Conservation (phyloP, 257 asterid species). For the Gentiana straminea region DNA sequence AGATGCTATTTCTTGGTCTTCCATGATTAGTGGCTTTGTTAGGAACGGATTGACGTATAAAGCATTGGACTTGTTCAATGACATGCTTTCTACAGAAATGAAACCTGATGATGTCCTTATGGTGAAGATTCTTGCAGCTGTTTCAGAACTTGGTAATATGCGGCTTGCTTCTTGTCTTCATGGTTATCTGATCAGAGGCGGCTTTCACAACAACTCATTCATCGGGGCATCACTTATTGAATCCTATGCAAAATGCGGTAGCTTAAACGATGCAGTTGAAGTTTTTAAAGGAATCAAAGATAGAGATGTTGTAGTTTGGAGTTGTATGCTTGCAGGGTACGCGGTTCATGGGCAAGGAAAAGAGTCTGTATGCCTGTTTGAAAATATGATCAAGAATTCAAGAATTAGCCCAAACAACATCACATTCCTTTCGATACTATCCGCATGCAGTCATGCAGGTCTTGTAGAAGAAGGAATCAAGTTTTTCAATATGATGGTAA, state of each 20-base stretch:
- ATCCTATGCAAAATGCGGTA: constrained; percentile 69
- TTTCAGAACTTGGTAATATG: constrained; percentile 65
- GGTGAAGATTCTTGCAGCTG: constrained; percentile 46
- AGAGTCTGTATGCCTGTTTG: constrained; percentile 43
- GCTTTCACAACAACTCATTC: constrained; percentile 28
- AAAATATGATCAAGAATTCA: constrained; percentile 37
- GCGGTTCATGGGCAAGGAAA: constrained; percentile 56
- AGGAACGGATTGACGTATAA: constrained; percentile 31
- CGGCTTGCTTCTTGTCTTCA: constrained; percentile 54
- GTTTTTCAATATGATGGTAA: constrained; percentile 41
- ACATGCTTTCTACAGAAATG: constrained; percentile 35
- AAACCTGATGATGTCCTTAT: constrained; percentile 36
- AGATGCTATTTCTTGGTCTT: constrained; percentile 32
- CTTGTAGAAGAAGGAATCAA: constrained; percentile 52
- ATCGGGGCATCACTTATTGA: constrained; percentile 57
- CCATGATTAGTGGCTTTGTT: constrained; percentile 48
- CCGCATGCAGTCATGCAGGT: constrained; percentile 78
- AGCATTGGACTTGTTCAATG: constrained; percentile 36
- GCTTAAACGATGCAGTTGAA: constrained; percentile 40
- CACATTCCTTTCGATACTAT: constrained; percentile 49
- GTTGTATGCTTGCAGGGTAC: constrained; percentile 65
- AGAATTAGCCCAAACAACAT: constrained; percentile 41
- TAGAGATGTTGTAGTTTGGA: constrained; percentile 61
- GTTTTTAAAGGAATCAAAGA: constrained; percentile 26
- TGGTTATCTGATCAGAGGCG: constrained; percentile 32